Base-by-base conservation (phyloP, 192 early-diverging fungal genomes). In the Kappamyces sp. region DNA sequence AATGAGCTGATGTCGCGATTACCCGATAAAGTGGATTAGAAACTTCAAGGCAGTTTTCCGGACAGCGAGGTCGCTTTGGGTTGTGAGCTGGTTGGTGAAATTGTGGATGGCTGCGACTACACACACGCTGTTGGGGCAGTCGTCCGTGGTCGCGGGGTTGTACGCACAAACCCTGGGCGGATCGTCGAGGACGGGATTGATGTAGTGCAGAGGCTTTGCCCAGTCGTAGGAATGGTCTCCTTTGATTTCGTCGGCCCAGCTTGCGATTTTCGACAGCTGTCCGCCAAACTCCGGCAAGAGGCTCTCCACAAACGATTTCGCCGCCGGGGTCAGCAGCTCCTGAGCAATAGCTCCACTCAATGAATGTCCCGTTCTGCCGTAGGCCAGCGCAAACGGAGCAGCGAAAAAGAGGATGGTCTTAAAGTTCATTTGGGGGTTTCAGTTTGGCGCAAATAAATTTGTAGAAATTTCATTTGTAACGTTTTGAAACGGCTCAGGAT, bases 211-310 rank as follows among this genome's bases (percentile, higher is more conserved):
- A 22, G 47, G 50, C 30, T 34, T 53, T n/a, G 61, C 35, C 50
- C 49, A 62, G n/a, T 11, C 30, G 39, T 54, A 54, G 29, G 34
- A 8, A 2, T 2, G 40, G 3, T 32, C 52, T 22, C 47, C 29
- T 32, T 62, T 62, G 51, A 54, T 54, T 51, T 59, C 61, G 40
- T 71, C 69, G 1, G 64, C 69, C 69, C 69, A 71, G 9, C 42
- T 41, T 0, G 55, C 54, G 7, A 58, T 61, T 14, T 15, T 32
- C 22, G 60, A 48, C 14, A 71, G 48, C 15, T 61, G 43, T 4
- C 67, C 67, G 6, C 54, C 45, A 32, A 49, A 36, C 12, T 61
- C 22, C 0, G 68, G 63, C 2, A 70, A 38, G 4, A 70, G n/a
- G 5, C 34, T 15, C 3, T 47, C 37, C 7, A 52, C 60, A 29